phyloP scores from a whole-genome alignment of 2,329 filamentous ascomycete species.

The Aspergillus pseudoglaucus region DNA sequence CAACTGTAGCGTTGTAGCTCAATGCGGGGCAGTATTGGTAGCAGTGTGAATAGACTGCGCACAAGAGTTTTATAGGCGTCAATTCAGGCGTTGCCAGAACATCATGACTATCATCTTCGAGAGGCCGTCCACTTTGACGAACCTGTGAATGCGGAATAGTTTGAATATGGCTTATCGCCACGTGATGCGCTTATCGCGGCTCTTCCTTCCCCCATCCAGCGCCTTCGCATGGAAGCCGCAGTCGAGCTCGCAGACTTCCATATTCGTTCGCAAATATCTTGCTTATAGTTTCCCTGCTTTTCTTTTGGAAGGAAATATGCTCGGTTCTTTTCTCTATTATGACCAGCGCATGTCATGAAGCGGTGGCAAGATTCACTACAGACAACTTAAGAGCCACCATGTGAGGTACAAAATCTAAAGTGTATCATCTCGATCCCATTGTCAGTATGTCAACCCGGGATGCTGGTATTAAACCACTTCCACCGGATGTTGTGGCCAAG shows the following conservation, averaged over 20 bases:
- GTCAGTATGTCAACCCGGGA: slow-evolving; percentile 19
- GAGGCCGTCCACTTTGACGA: too few relatives aligned
- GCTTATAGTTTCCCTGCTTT: neutral
- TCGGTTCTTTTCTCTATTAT: neutral
- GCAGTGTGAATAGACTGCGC: neutral
- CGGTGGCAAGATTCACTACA: neutral
- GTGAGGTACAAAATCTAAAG: neutral
- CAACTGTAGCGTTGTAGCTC: neutral
- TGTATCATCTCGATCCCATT: neutral
- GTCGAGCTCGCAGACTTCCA: neutral
- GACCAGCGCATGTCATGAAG: neutral
- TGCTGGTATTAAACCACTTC: slow-evolving; percentile 58
- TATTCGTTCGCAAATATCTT: neutral
- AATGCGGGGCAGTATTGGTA: neutral
- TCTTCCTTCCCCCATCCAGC: neutral
- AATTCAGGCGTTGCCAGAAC: too few relatives aligned
- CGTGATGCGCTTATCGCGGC: neutral
- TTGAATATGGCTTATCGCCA: neutral
- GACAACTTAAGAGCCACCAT: neutral
- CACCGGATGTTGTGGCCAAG: slow-evolving; percentile 64
- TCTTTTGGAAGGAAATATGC: neutral
- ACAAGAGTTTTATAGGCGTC: neutral
- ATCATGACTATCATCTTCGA: too few relatives aligned
- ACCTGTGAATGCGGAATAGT: neutral
- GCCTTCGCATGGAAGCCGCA: neutral